phyloP scores from a whole-genome alignment of 2,329 filamentous ascomycete species.

The Scytalidium lignicola region DNA sequence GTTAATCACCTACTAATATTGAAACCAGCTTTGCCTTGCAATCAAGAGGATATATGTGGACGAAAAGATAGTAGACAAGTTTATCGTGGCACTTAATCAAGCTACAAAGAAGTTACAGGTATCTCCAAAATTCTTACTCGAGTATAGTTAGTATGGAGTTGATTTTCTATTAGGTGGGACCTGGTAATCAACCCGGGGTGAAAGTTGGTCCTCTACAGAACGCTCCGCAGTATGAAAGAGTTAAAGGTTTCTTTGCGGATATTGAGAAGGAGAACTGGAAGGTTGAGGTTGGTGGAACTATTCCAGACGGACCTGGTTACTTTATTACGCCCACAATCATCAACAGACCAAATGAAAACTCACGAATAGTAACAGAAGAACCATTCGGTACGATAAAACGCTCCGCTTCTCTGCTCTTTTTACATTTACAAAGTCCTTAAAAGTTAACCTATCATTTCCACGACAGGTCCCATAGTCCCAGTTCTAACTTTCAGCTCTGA shows the following conservation, averaged over 20 bases:
- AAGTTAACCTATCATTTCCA: too few relatives aligned
- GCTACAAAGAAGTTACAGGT: too few relatives aligned
- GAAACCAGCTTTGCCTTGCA: conserved; percentile 51
- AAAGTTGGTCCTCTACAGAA: conserved; percentile 56
- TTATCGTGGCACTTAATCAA: conserved; percentile 40
- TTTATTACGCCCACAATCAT: conserved; percentile 57
- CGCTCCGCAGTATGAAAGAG: conserved; percentile 55
- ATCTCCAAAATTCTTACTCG: too few relatives aligned
- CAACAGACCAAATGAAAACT: conserved; percentile 49
- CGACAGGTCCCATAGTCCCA: conserved; percentile 57
- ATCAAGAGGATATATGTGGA: conserved; percentile 58
- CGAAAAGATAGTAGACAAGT: conserved; percentile 51
- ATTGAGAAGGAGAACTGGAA: conserved; percentile 47
- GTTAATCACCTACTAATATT: too few relatives aligned
- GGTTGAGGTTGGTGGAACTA: conserved; percentile 42
- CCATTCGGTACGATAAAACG: conserved; percentile 58
- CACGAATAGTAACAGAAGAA: conserved; percentile 53
- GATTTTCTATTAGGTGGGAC: background rate
- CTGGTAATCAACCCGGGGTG: conserved; percentile 19
- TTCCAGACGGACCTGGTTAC: conserved; percentile 40
- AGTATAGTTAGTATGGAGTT: too few relatives aligned
- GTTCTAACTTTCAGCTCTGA: too few relatives aligned
- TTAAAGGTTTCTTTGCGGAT: conserved; percentile 48
- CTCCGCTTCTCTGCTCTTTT: too few relatives aligned
- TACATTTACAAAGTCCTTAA: background rate